Evolutionary conservation across 305 asterid species (phyloP).

Genomic region (Petunia hybrid): DNA sequence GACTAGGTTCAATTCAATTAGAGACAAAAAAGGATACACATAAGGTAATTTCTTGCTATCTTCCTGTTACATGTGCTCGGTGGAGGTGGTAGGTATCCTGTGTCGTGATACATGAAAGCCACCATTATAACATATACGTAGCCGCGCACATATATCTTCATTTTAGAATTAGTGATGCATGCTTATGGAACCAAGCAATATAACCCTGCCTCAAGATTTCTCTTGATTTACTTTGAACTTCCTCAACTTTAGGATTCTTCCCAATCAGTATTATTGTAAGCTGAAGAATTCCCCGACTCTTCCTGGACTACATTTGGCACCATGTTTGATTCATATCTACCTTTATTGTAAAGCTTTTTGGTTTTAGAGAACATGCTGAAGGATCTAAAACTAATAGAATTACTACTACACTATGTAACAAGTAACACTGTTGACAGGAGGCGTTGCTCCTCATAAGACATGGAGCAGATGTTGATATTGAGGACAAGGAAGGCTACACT

Average conservation of each 20-base stretch:
- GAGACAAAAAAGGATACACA: background rate
- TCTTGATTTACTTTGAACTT: background rate
- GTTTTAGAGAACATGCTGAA: background rate
- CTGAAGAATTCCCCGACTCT: background rate
- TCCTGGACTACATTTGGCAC: background rate
- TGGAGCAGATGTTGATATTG: constrained; percentile 85
- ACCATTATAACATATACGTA: too few species aligned
- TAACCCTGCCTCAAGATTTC: background rate
- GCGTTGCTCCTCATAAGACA: constrained; percentile 92
- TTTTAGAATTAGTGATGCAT: background rate
- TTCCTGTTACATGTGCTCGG: background rate
- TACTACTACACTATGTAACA: background rate
- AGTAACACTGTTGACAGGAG: constrained; percentile 53
- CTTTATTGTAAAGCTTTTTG: background rate
- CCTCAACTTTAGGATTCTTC: background rate
- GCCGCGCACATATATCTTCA: background rate
- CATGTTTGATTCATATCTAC: background rate
- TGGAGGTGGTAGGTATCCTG: background rate
- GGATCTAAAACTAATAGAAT: background rate
- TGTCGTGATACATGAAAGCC: background rate
- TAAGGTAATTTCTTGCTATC: background rate
- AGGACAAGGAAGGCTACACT: constrained; percentile 91
- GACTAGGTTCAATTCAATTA: background rate
- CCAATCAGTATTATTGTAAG: background rate
- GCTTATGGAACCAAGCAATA: background rate